Percentiles rank a stretch among this genome's conserved stretches.
Conservation (phyloP, 441 rosid genomes). For the Gossypium schwendimanii region DNA sequence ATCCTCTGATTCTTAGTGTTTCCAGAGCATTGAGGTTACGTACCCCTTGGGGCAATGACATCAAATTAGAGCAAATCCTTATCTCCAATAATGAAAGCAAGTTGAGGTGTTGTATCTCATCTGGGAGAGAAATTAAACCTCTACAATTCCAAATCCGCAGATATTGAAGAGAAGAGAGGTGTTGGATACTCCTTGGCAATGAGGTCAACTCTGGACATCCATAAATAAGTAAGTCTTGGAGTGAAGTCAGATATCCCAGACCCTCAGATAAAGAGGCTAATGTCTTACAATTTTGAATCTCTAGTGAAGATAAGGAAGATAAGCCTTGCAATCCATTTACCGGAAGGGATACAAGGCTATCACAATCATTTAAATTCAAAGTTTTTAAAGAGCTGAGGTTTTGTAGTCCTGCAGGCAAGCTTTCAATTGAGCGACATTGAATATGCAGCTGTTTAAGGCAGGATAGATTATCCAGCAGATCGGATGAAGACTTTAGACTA, state of each 20-base stretch:
- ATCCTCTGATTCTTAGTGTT: rapidly evolving
- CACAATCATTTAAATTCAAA: rapidly evolving
- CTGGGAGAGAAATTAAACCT: not conserved
- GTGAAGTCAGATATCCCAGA: not conserved
- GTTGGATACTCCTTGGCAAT: not conserved
- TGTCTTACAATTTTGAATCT: rapidly evolving
- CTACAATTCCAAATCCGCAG: rapidly evolving
- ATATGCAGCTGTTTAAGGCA: rapidly evolving
- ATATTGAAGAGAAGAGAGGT: not conserved
- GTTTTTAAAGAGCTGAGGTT: not conserved
- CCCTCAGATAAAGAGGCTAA: not conserved
- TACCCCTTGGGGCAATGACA: not conserved
- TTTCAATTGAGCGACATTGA: rapidly evolving
- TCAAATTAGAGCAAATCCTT: rapidly evolving
- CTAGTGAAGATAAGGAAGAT: not conserved
- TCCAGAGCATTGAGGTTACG: not conserved
- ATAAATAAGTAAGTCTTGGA: not conserved
- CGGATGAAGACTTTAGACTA: not conserved
- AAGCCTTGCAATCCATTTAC: not conserved
- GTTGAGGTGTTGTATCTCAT: not conserved
- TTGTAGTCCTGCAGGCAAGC: conserved; percentile 14
- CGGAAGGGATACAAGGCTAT: not conserved
- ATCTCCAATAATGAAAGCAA: not conserved
- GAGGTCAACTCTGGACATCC: not conserved
- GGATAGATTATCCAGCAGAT: not conserved